These are phyloP conservation scores for Dioscorea cayenensis DNA, from an alignment of 116 monocot genomes.

Conservation along the genomic window DNA sequence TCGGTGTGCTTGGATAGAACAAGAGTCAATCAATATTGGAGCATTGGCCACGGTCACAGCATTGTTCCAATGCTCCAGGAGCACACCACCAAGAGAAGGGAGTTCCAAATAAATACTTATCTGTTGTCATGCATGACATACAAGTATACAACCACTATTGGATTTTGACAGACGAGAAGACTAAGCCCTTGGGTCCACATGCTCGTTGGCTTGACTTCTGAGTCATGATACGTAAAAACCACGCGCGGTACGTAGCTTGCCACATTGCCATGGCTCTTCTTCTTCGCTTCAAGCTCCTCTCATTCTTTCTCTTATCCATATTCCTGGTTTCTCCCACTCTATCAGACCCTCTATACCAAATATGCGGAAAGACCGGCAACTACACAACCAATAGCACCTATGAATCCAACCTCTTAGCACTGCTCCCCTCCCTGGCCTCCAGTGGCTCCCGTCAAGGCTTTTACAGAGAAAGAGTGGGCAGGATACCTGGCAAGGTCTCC, in stretches of 20 bases:
- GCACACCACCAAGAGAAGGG: too few species aligned
- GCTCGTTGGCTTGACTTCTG: neutral
- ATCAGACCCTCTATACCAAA: neutral
- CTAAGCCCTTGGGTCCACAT: neutral
- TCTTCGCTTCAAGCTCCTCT: neutral
- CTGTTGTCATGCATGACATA: too few species aligned
- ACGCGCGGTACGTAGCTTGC: too few species aligned
- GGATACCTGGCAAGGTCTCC: conserved; percentile 3
- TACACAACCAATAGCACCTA: conserved; percentile 13
- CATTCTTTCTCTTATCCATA: neutral
- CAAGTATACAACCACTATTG: too few species aligned
- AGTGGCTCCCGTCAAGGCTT: conserved; percentile 7
- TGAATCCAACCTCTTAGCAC: conserved; percentile 5
- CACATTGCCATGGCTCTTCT: neutral
- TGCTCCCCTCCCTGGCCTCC: conserved; percentile 12
- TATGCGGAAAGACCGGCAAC: neutral
- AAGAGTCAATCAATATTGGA: too few species aligned
- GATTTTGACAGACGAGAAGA: too few species aligned
- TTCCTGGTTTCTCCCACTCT: neutral
- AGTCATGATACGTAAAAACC: too few species aligned
- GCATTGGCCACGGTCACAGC: too few species aligned
- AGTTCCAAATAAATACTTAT: too few species aligned
- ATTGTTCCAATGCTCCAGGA: too few species aligned
- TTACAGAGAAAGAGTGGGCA: neutral
- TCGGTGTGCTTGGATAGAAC: too few species aligned